phyloP scores from a whole-genome alignment of 2,329 filamentous ascomycete species.

The Diaporthe batatas region DNA sequence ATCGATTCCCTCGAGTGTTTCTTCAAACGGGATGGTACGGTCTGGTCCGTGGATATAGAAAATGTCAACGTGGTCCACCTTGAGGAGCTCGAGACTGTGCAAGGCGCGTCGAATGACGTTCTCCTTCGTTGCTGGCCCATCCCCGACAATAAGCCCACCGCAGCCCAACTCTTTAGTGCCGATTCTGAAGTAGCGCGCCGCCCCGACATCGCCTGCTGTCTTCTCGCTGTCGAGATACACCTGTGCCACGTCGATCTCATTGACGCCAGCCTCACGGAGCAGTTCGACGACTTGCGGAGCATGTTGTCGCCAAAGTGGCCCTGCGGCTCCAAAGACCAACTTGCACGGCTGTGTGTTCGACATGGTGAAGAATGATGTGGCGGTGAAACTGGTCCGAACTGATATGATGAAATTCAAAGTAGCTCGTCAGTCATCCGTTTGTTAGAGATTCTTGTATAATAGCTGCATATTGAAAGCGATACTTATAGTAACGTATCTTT shows the following conservation, averaged over 20 bases:
- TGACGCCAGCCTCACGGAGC: neutral
- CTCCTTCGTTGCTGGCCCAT: neutral
- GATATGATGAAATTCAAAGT: neutral
- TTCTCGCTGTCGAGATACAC: neutral
- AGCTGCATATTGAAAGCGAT: neutral
- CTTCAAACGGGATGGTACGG: no score
- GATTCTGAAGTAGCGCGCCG: slow-evolving; percentile 4
- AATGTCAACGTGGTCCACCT: no score
- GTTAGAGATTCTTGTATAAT: neutral
- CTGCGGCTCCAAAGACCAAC: neutral
- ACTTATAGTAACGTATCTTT: neutral
- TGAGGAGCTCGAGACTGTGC: no score
- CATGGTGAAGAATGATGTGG: neutral
- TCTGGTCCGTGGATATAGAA: no score
- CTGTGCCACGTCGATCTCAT: neutral
- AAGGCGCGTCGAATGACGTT: no score
- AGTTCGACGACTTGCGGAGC: neutral
- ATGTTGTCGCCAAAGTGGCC: neutral
- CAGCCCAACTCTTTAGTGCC: neutral
- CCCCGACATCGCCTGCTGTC: neutral
- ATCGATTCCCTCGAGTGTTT: no score
- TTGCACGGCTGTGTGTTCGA: neutral
- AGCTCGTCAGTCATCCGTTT: neutral
- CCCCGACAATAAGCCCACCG: neutral
- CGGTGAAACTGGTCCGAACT: no score